A percentile compares a stretch with the other conserved stretches of the same genome.
Evolutionary conservation across 176 grass and related monocot genomes (phyloP).

Genomic region (Themeda triandra): DNA sequence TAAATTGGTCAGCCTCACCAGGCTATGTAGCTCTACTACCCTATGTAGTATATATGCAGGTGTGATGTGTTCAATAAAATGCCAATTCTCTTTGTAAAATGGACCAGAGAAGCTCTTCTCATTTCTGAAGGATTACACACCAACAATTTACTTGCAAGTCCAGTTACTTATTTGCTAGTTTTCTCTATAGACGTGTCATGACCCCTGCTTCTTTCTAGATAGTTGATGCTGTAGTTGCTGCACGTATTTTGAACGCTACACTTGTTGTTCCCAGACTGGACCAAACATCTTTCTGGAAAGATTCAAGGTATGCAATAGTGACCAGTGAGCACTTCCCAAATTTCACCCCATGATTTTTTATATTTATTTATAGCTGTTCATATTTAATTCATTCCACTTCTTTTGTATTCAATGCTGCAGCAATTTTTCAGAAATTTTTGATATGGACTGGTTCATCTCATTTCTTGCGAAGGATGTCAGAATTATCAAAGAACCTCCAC

Average conservation of each 20-base stretch:
- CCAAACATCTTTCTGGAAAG: constrained; percentile 80
- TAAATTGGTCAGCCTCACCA: background rate
- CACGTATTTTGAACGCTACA: constrained; percentile 75
- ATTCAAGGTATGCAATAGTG: constrained; percentile 57
- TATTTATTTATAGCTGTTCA: constrained; percentile 3
- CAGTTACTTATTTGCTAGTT: background rate
- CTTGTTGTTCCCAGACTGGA: constrained; percentile 78
- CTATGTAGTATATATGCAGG: background rate
- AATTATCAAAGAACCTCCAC: constrained; percentile 68
- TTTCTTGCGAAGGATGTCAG: constrained; percentile 64
- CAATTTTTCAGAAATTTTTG: constrained; percentile 83
- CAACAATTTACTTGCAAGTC: background rate
- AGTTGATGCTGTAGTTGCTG: constrained; percentile 70
- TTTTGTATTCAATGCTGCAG: constrained; percentile 43
- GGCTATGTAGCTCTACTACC: background rate
- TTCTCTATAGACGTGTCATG: background rate
- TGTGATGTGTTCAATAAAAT: background rate
- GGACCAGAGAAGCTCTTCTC: background rate
- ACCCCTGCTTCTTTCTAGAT: constrained; percentile 49
- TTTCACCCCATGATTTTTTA: background rate
- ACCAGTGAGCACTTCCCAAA: background rate
- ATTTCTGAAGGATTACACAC: background rate
- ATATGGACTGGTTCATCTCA: constrained; percentile 70
- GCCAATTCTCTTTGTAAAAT: constrained; percentile 7
- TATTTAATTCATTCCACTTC: constrained; percentile 3